phyloP scores from a whole-genome alignment of 768 basidiomycete genomes.

The Termitomyces sp. region DNA sequence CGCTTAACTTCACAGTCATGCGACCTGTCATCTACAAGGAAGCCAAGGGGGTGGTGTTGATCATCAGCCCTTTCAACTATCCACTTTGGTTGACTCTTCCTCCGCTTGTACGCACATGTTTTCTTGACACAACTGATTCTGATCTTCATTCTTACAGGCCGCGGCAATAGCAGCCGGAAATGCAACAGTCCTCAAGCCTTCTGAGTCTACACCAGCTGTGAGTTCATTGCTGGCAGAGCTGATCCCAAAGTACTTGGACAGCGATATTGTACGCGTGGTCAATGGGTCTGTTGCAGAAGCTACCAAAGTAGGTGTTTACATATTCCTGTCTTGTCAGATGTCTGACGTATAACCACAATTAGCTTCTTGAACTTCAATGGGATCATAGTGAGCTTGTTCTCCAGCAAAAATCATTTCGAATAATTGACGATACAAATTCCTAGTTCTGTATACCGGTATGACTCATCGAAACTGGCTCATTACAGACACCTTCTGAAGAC shows the following conservation, averaged over 20 bases:
- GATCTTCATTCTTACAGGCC: slow-evolving; percentile 22
- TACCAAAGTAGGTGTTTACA: slow-evolving; percentile 34
- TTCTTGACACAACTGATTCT: background rate
- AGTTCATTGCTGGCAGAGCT: slow-evolving; percentile 60
- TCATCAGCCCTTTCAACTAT: slow-evolving; percentile 74
- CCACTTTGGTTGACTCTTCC: slow-evolving; percentile 54
- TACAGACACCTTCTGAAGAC: background rate
- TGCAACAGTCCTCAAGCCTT: slow-evolving; percentile 67
- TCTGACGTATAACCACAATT: background rate
- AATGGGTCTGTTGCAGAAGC: slow-evolving; percentile 65
- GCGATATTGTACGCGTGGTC: slow-evolving; percentile 55
- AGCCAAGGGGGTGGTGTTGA: slow-evolving; percentile 68
- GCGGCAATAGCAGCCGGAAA: slow-evolving; percentile 81
- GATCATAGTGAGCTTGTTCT: slow-evolving; percentile 34
- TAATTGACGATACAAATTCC: background rate
- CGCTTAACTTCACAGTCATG: slow-evolving; percentile 50
- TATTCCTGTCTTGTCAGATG: background rate
- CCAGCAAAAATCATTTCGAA: background rate
- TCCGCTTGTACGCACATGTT: slow-evolving; percentile 40
- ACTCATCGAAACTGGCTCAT: background rate
- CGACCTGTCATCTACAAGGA: slow-evolving; percentile 65
- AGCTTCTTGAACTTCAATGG: slow-evolving; percentile 74
- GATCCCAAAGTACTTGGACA: slow-evolving; percentile 71
- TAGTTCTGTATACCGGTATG: slow-evolving; percentile 62
- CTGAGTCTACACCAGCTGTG: slow-evolving; percentile 56